phyloP scores from a whole-genome alignment of 176 grass and related monocot genomes.

The Eragrostis curvula region DNA sequence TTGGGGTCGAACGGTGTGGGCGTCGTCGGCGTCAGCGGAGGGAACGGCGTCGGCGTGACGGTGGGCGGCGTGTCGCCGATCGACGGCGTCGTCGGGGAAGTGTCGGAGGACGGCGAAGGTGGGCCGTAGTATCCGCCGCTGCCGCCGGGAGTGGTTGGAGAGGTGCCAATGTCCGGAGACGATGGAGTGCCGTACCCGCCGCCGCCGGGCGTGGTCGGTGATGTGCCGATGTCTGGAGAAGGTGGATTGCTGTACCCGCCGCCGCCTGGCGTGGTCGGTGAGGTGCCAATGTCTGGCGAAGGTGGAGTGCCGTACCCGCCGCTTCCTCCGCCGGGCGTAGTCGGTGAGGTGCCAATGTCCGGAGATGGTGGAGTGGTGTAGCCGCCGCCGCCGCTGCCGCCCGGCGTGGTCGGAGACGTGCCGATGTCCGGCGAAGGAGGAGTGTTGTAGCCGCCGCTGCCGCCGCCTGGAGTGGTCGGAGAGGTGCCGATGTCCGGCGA shows the following conservation, averaged over 20 bases:
- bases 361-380: background rate
- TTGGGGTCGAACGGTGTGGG: constrained; percentile 80
- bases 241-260: constrained; percentile 8
- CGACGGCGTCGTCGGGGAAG: background rate
- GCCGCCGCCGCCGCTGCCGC: background rate
- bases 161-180: background rate
- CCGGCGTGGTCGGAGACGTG: background rate
- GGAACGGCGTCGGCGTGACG: constrained; percentile 42
- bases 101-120: no score
- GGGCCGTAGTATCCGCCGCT: constrained; percentile 32
- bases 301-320: constrained; percentile 9
- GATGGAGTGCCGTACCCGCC: background rate
- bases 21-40: constrained; percentile 53
- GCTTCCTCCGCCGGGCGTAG: constrained; percentile 6
- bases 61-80: constrained; percentile 28
- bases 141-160: background rate
- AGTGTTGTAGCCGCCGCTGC: background rate
- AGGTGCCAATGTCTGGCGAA: constrained; percentile 27
- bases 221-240: constrained; percentile 26
- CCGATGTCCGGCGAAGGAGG: constrained; percentile 26
- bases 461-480: background rate
- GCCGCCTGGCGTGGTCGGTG: background rate
- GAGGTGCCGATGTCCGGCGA: background rate
- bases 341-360: background rate
- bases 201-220: constrained; percentile 1